Conservation (phyloP, 176 grass and related monocot species). For the Poa pratensis region DNA sequence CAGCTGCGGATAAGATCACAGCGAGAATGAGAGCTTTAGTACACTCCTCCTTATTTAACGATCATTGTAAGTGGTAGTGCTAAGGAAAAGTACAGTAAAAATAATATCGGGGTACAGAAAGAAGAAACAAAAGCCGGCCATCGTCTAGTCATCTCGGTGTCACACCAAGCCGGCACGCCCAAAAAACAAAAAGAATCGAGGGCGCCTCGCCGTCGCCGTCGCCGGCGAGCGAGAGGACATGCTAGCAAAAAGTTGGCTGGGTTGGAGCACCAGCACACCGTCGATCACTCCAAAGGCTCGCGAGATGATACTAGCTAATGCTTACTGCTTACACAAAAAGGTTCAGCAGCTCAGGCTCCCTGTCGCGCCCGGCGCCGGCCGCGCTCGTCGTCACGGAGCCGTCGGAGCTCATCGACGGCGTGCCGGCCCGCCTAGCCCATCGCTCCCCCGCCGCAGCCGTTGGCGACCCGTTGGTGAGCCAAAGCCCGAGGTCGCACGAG, state of each 20-base stretch:
- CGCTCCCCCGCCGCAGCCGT: constrained; percentile 6
- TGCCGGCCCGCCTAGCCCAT: constrained; percentile 40
- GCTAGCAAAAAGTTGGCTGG: constrained; percentile 37
- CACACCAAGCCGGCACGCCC: constrained; percentile 39
- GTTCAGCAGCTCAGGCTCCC: constrained; percentile 63
- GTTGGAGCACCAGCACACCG: not conserved
- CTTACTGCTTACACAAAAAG: constrained; percentile 63
- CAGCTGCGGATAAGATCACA: constrained; percentile 34
- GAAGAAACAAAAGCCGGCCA: constrained; percentile 37
- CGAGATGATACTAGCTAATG: not conserved
- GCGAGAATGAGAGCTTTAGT: not conserved
- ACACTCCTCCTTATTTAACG: not conserved
- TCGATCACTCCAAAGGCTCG: not conserved
- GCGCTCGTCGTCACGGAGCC: constrained; percentile 71
- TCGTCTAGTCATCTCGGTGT: constrained; percentile 41
- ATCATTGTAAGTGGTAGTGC: not conserved
- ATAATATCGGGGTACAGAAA: not conserved
- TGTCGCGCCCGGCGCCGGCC: constrained; percentile 6
- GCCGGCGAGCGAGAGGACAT: constrained; percentile 36
- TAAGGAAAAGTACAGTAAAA: not conserved
- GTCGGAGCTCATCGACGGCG: constrained; percentile 83
- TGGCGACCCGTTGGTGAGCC: constrained; percentile 45
- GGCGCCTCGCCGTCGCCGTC: constrained; percentile 35
- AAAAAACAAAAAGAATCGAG: not conserved
- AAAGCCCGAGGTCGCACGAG: constrained; percentile 61